These are phyloP conservation scores for Pleurotus tuber-regium DNA, from an alignment of 768 basidiomycete genomes.

Conservation along the genomic window DNA sequence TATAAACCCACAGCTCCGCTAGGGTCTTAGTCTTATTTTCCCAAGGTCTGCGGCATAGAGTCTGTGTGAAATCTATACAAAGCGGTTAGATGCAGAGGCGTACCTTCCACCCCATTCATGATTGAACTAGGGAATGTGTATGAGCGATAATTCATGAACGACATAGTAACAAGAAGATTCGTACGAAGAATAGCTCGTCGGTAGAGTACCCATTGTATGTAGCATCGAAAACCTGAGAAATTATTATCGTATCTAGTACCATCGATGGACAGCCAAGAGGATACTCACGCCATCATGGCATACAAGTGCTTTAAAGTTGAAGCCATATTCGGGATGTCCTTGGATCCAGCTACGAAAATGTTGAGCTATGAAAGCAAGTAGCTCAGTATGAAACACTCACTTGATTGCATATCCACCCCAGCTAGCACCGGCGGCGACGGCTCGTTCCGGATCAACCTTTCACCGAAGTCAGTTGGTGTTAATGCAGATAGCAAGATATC, in stretches of 20 bases:
- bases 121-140: slow-evolving; percentile 55
- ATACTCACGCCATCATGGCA: slow-evolving; percentile 82
- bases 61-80: too few relatives aligned
- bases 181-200: slow-evolving; percentile 88
- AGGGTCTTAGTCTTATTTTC: slow-evolving; percentile 52
- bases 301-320: slow-evolving; percentile 88
- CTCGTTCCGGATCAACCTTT: slow-evolving; percentile 66
- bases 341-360: slow-evolving; percentile 93
- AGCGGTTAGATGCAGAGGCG: slow-evolving; percentile 3
- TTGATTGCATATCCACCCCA: slow-evolving; percentile 92
- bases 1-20: slow-evolving; percentile 48
- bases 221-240: slow-evolving; percentile 65
- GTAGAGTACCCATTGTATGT: slow-evolving; percentile 83
- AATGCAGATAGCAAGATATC: not conserved
- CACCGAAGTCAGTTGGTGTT: not conserved
- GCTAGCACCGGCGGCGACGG: slow-evolving; percentile 78
- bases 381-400: slow-evolving; percentile 35
- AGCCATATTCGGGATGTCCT: slow-evolving; percentile 85
- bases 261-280: not conserved
- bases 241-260: not conserved
- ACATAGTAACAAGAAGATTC: too few relatives aligned
- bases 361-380: slow-evolving; percentile 8
- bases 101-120: slow-evolving; percentile 79
- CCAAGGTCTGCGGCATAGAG: slow-evolving; percentile 75
- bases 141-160: not conserved